These are phyloP conservation scores for Solanum tarapatanum DNA, from an alignment of 257 asterid genomes.

Conservation along the genomic window DNA sequence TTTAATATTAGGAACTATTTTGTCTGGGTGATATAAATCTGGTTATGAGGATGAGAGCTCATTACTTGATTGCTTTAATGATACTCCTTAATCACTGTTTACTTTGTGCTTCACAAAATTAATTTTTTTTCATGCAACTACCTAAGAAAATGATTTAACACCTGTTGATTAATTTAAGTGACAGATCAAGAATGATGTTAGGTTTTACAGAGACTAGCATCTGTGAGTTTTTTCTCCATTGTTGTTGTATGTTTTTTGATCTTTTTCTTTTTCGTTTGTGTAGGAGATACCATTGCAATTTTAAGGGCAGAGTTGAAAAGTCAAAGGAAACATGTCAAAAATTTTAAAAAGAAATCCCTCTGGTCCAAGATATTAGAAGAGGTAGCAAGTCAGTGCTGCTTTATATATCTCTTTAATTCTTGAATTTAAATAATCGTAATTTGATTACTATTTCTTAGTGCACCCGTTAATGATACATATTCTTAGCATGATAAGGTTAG, in stretches of 20 bases:
- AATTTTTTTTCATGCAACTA: neutral
- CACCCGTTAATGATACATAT: neutral
- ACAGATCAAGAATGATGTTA: neutral
- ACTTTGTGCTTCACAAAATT: neutral
- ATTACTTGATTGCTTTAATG: neutral
- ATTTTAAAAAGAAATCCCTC: slow-evolving; percentile 67
- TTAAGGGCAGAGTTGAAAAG: slow-evolving; percentile 80
- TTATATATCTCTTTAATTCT: neutral
- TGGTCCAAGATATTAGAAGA: slow-evolving; percentile 93
- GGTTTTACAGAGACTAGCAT: neutral
- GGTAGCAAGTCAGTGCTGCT: slow-evolving; percentile 30
- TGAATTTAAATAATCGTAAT: neutral
- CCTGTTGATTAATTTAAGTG: neutral
- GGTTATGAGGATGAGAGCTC: neutral
- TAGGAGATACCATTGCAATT: slow-evolving; percentile 70
- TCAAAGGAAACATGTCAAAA: slow-evolving; percentile 75
- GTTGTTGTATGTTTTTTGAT: neutral
- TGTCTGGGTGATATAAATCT: neutral
- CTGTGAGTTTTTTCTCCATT: neutral
- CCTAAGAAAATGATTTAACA: neutral
- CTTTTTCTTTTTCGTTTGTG: neutral
- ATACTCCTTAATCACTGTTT: neutral
- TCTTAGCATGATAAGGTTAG: neutral
- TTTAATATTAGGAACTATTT: neutral
- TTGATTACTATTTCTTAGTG: neutral